Evolutionary conservation across 768 basidiomycete species (phyloP).

Genomic region (Suillus sp.): DNA sequence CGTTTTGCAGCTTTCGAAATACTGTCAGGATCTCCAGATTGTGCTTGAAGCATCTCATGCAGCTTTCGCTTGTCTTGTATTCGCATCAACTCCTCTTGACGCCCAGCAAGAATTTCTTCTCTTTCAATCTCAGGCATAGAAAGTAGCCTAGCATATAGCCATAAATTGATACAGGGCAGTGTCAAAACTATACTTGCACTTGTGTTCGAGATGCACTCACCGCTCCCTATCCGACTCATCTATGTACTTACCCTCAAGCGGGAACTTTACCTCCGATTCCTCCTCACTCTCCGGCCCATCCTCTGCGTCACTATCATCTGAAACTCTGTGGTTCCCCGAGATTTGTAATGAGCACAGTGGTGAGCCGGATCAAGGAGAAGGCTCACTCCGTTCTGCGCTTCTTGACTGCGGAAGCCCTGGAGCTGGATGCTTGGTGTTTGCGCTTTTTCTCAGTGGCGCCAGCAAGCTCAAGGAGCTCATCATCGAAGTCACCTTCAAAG

Average conservation of each 20-base stretch:
- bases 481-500: slow-evolving; percentile 54
- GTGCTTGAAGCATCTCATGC: slow-evolving; percentile 71
- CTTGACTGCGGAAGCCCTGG: slow-evolving; percentile 52
- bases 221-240: slow-evolving; percentile 80
- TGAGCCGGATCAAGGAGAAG: slow-evolving; percentile 10
- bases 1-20: slow-evolving; percentile 79
- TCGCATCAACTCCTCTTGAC: slow-evolving; percentile 80
- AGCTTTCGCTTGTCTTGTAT: slow-evolving; percentile 70
- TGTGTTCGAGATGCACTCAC: slow-evolving; percentile 51
- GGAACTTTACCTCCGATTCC: slow-evolving; percentile 69
- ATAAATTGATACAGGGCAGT: slow-evolving; percentile 14
- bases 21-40: slow-evolving; percentile 56
- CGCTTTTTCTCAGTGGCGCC: slow-evolving; percentile 70
- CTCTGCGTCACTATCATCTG: slow-evolving; percentile 52
- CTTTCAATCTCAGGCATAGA: slow-evolving; percentile 85
- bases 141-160: slow-evolving; percentile 57
- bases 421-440: slow-evolving; percentile 52
- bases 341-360: slow-evolving; percentile 13
- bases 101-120: slow-evolving; percentile 80
- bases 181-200: slow-evolving; percentile 33
- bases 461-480: slow-evolving; percentile 81
- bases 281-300: slow-evolving; percentile 65
- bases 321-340: slow-evolving; percentile 33
- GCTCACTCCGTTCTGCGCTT: slow-evolving; percentile 75
- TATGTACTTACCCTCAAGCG: slow-evolving; percentile 87